Evolutionary conservation across 192 early-diverging fungal genomes (phyloP), one percentile per base, ranked within the genome.

Genomic region (Anaeromyces robustus): DNA sequence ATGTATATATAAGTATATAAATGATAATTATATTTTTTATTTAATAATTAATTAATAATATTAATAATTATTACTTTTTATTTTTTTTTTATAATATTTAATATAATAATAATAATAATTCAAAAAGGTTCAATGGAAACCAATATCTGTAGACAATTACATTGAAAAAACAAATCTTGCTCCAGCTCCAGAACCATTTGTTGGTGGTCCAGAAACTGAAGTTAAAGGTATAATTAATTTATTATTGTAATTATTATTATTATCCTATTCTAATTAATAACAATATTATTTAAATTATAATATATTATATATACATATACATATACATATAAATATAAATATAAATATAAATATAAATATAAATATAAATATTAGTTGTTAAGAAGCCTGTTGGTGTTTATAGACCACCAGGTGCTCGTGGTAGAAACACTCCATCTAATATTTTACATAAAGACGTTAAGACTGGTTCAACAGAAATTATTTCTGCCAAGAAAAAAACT

Each of bases 151-250:
- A 13, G 83, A 89, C 37, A 85, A 85, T 34, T 98, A 92, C 84
- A 94, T 96, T 22, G 94, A 96, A 87, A 90, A 94, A 59, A 82
- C 88, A 1, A 85, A 92, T 0, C 83, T 96, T 30, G 94, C 94
- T 37, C 95, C 96, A 29, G 87, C 91, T 81, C 94, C 87, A 28
- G 87, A 68, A 68, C 52, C 52, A 68, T 68, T 68, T n/a, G 11
- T 68, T 68, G 52, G 52, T 9, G 52, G 52, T n/a, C 52, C 22
- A 68, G 52, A 68, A 68, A 68, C 52, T 5, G 52, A 68, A 68
- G 52, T 68, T 68, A 68, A 68, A 68, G 26, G 52, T 68, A 39
- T 14, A n/a, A n/a, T 22, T 26, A 4, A 22, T 13, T 52, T 13
- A 22, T 83, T 34, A 59, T 84, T 0, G 81, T 81, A 37, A 86